Base-by-base conservation (phyloP, 139 green algal species). In the Haematococcus lacustris region DNA sequence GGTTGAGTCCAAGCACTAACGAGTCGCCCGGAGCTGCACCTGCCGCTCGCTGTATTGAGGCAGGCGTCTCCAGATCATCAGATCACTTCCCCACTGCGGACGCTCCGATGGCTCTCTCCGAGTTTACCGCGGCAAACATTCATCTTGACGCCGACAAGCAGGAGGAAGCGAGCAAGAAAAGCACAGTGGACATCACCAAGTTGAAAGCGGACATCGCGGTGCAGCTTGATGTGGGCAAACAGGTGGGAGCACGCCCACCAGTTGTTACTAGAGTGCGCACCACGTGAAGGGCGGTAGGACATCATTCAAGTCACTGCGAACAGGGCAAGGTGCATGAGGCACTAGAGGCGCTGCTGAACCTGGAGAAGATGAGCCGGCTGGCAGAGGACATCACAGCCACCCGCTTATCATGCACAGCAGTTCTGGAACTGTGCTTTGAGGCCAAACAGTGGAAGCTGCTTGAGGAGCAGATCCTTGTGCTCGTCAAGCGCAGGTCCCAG, bases 401-500 rank as follows among this genome's bases (percentile, higher is more conserved):
- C 28, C 92, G 87, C 39, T 78, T 79, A 7, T 86, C 79, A 21
- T 96, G 92, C 70, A 79, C 76, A 38, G 93, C 91, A 0, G 87
- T 99, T 40, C 71, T 99, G 4, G 77, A 94, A n/a, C 71, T 91
- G 1, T 90, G 92, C 76, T 78, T 87, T 59, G 73, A 87, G 30
- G 87, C 88, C 5, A 73, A 78, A 6, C 85, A 97, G 53, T 98
- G 91, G 92, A 91, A 93, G 66, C 71, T 78, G 32, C 83, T 99
- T 25, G 92, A 97, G 75, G 96, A 99, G 78, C 85, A 97, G 61
- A 89, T 99, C 38, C 71, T 94, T 64, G 78, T 97, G 67, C 83
- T 99, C n/a, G 86, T 93, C 28, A 99, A 99, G 86, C 80, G 95
- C n/a, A 76, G 96, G 3, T 86, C 84, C 7, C 96, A 99, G 86